Percentiles rank a stretch among this genome's conserved stretches.
These are phyloP conservation scores for Arctium lappa DNA, from an alignment of 129 eudicot genomes.

Conservation along the genomic window DNA sequence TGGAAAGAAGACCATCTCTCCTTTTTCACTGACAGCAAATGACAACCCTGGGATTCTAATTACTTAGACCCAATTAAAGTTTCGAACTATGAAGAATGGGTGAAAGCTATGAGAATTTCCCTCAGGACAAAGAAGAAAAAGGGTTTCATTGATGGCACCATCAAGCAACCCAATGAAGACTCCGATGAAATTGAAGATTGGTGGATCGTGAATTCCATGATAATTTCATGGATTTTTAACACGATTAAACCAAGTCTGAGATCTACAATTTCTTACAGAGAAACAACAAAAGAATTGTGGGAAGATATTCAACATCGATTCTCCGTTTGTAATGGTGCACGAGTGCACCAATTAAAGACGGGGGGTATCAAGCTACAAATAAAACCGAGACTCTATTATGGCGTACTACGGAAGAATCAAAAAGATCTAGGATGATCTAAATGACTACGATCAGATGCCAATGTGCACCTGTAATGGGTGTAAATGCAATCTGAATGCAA, in stretches of 20 bases:
- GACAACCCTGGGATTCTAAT: not conserved
- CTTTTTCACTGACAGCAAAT: no score
- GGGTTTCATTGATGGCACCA: no score
- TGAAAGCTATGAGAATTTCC: not conserved
- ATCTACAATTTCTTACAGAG: not conserved
- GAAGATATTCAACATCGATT: not conserved
- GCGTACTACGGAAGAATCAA: not conserved
- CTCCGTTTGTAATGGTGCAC: not conserved
- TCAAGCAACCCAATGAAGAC: not conserved
- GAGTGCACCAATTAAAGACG: not conserved
- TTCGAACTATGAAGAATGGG: not conserved
- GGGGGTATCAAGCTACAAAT: not conserved
- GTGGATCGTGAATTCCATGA: no score
- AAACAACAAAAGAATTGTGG: not conserved
- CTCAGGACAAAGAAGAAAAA: not conserved
- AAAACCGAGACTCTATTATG: not conserved
- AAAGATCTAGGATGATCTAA: not conserved
- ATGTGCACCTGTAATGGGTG: not conserved
- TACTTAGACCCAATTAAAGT: not conserved
- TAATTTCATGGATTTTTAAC: not conserved
- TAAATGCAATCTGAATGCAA: not conserved
- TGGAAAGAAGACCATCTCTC: no score
- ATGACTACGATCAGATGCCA: not conserved
- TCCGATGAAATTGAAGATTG: not conserved
- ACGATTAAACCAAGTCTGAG: not conserved